These are phyloP conservation scores for Meyerozyma carpophila DNA, from an alignment of 1,139 yeast genomes.

Conservation along the genomic window DNA sequence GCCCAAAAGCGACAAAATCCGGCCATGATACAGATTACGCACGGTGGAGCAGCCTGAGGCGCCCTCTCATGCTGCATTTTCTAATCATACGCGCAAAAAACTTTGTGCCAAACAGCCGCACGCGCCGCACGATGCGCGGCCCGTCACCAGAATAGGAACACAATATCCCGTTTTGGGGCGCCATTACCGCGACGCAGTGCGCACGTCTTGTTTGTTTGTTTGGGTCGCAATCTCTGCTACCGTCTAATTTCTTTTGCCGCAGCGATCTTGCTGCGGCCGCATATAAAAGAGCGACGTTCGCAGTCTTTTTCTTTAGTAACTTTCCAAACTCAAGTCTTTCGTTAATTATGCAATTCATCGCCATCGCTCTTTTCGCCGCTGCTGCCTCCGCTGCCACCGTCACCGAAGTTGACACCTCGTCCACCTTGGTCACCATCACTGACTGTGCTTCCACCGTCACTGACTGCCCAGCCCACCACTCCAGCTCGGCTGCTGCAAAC, in stretches of 20 bases:
- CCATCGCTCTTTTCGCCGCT: conserved; percentile 39
- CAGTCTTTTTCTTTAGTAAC: background rate
- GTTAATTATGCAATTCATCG: conserved; percentile 23
- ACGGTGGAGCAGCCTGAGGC: background rate
- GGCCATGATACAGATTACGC: background rate
- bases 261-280: background rate
- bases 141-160: too few species aligned
- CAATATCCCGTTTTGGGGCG: background rate
- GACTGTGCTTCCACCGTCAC: conserved; percentile 35
- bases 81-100: background rate
- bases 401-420: conserved; percentile 25
- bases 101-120: too few species aligned
- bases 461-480: conserved; percentile 33
- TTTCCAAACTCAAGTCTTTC: background rate
- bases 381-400: conserved; percentile 30
- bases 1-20: background rate
- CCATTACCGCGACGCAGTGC: background rate
- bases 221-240: background rate
- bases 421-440: conserved; percentile 38
- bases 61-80: background rate
- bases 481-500: conserved; percentile 6
- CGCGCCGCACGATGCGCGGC: too few species aligned
- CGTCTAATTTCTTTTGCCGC: background rate
- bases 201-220: background rate
- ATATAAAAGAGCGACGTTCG: background rate